Conservation (phyloP, 2,329 filamentous ascomycete species). For the Botryotinia convoluta region DNA sequence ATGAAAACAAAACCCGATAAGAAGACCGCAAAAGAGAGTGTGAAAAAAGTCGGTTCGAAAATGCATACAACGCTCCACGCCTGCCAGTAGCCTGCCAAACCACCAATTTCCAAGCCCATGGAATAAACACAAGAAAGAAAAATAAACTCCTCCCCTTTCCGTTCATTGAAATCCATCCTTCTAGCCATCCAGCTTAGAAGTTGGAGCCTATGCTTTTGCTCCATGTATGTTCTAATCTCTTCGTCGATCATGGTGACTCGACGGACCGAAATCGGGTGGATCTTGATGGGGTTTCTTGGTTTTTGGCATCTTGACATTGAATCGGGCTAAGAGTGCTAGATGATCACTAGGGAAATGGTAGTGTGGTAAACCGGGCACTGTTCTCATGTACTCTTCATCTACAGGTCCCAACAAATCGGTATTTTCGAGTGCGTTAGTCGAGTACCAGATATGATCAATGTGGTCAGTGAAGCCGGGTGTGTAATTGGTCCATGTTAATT, state of each 20-base stretch:
- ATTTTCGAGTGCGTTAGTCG: constrained; percentile 69
- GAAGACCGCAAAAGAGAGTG: constrained; percentile 16
- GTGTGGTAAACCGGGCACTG: constrained; percentile 71
- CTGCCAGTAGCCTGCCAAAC: constrained; percentile 20
- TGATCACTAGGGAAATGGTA: constrained; percentile 75
- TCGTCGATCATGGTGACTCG: constrained; percentile 29
- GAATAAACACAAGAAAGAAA: constrained; percentile 22
- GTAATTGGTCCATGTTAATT: constrained; percentile 94
- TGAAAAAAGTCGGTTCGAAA: constrained; percentile 18
- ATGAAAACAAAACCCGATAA: constrained; percentile 18
- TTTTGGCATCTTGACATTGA: constrained; percentile 65
- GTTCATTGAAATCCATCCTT: constrained; percentile 14
- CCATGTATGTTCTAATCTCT: constrained; percentile 18
- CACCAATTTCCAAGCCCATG: constrained; percentile 22
- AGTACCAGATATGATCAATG: constrained; percentile 98
- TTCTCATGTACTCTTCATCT: constrained; percentile 67
- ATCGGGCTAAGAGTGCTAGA: constrained; percentile 65
- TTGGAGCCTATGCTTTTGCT: constrained; percentile 8
- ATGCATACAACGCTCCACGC: constrained; percentile 22
- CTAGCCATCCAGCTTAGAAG: constrained; percentile 1
- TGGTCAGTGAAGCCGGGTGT: constrained; percentile 89
- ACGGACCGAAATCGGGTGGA: constrained; percentile 37
- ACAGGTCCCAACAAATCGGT: constrained; percentile 66
- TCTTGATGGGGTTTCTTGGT: constrained; percentile 36
- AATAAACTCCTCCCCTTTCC: constrained; percentile 18